Evolutionary conservation across 108 stramenopile species (phyloP).

Genomic region (Cyclostephanos tholiformis): DNA sequence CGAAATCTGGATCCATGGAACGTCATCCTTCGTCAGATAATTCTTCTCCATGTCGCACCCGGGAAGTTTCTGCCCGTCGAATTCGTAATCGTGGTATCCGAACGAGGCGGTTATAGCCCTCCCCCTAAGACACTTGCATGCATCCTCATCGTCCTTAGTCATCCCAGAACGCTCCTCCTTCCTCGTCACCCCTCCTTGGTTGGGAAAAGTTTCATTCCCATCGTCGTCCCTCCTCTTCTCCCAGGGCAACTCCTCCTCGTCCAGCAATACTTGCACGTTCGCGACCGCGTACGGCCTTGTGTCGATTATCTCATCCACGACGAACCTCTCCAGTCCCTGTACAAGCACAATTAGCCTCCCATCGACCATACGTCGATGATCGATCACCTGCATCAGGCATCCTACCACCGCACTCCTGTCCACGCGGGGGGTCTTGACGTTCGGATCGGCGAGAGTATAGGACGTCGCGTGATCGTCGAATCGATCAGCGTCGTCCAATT

Average conservation of each 20-base stretch:
- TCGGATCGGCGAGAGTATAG: background rate
- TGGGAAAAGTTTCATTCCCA: too few species aligned
- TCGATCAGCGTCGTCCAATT: slow-evolving; percentile 29
- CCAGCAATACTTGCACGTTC: slow-evolving; percentile 69
- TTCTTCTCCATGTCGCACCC: slow-evolving; percentile 9
- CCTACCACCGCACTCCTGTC: slow-evolving; percentile 56
- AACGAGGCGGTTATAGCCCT: slow-evolving; percentile 62
- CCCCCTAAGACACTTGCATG: slow-evolving; percentile 39
- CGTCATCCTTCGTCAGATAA: slow-evolving; percentile 51
- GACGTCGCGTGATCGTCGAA: slow-evolving; percentile 21
- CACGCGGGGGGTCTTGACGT: slow-evolving; percentile 2
- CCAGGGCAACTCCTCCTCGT: slow-evolving; percentile 61
- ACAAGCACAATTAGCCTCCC: slow-evolving; percentile 69
- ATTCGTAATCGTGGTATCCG: slow-evolving; percentile 71
- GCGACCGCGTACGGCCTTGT: slow-evolving; percentile 67
- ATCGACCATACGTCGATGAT: slow-evolving; percentile 72
- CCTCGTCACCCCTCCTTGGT: background rate
- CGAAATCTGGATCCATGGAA: slow-evolving; percentile 54
- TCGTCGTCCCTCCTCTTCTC: slow-evolving; percentile 9
- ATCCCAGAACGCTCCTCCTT: background rate
- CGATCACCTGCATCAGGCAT: slow-evolving; percentile 64
- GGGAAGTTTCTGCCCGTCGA: slow-evolving; percentile 54
- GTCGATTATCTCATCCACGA: slow-evolving; percentile 59
- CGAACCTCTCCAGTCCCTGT: slow-evolving; percentile 77
- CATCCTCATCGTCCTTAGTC: slow-evolving; percentile 13